These are phyloP conservation scores for Mucor piriformis DNA, from an alignment of 371 early-diverging fungal species.

Conservation along the genomic window DNA sequence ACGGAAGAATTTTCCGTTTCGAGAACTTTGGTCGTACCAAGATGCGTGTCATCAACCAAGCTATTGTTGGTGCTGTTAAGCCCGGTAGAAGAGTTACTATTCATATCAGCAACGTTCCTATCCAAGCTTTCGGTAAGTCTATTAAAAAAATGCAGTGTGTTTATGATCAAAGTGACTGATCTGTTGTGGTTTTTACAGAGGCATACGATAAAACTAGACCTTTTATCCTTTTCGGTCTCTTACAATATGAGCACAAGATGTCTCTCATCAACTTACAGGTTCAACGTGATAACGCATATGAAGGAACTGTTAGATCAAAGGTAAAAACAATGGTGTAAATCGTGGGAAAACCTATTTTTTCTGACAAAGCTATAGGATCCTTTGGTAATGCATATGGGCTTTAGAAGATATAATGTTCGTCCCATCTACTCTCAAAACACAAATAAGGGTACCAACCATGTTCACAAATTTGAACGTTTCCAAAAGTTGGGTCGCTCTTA, in stretches of 20 bases:
- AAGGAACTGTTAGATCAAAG: conserved; percentile 75
- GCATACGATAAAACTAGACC: conserved; percentile 59
- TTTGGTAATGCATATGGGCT: conserved; percentile 84
- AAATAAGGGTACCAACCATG: conserved; percentile 82
- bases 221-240: conserved; percentile 80
- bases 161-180: not conserved
- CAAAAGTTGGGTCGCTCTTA: conserved; percentile 70
- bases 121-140: conserved; percentile 57
- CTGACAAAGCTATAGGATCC: conserved; percentile 56
- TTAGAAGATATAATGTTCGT: conserved; percentile 79
- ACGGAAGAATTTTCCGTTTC: conserved; percentile 93
- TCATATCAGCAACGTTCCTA: conserved; percentile 73
- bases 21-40: conserved; percentile 83
- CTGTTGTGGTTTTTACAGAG: conserved; percentile 32
- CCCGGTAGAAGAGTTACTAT: conserved; percentile 70
- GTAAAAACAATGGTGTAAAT: not conserved
- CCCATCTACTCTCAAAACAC: conserved; percentile 91
- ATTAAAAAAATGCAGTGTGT: not conserved
- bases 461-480: conserved; percentile 95
- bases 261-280: conserved; percentile 83
- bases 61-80: conserved; percentile 56
- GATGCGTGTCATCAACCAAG: conserved; percentile 67
- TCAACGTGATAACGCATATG: conserved; percentile 71
- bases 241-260: conserved; percentile 94
- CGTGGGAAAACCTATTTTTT: not conserved